Conservation (phyloP, 768 basidiomycete genomes). For the Tylopilus rubrobrunneus region DNA sequence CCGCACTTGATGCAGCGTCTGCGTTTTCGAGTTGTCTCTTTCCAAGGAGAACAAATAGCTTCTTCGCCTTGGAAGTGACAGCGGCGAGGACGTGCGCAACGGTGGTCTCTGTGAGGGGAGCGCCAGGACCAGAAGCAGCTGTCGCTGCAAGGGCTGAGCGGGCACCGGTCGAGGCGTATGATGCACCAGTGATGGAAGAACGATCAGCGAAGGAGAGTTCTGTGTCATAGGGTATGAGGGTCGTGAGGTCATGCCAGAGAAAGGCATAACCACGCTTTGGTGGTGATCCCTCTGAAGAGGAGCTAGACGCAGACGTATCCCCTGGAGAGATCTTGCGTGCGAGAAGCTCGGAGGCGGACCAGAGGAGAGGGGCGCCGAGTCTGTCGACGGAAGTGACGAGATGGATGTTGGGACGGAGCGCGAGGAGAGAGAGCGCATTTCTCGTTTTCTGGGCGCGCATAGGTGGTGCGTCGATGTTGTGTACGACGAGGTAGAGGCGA, state of each 20-base stretch:
- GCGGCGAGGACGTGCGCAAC: slow-evolving; percentile 80
- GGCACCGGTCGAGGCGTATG: slow-evolving; percentile 31
- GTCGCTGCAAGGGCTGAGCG: slow-evolving; percentile 26
- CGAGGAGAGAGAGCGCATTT: slow-evolving; percentile 67
- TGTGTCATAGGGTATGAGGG: slow-evolving; percentile 74
- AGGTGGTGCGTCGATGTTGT: slow-evolving; percentile 81
- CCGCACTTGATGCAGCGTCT: slow-evolving; percentile 17
- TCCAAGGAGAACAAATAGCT: slow-evolving; percentile 72
- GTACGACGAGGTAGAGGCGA: slow-evolving; percentile 75
- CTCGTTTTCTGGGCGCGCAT: slow-evolving; percentile 63
- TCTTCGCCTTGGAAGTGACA: slow-evolving; percentile 83
- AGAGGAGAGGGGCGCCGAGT: slow-evolving; percentile 78
- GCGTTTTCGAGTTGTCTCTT: slow-evolving; percentile 63
- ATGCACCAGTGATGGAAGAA: slow-evolving; percentile 54
- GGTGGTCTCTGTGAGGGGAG: slow-evolving; percentile 67
- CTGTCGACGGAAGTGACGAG: slow-evolving; percentile 85
- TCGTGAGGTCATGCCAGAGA: slow-evolving; percentile 90
- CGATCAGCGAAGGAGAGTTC: slow-evolving; percentile 69
- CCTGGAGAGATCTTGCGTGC: slow-evolving; percentile 41
- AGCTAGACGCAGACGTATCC: not conserved
- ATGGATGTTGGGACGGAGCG: slow-evolving; percentile 72
- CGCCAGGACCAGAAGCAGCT: slow-evolving; percentile 29
- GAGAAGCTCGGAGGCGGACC: slow-evolving; percentile 64
- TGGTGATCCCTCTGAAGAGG: slow-evolving; percentile 3
- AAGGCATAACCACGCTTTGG: slow-evolving; percentile 57